A percentile compares a stretch with the other conserved stretches of the same genome.
These are phyloP conservation scores for Millerago galiae DNA, from an alignment of 805 yeast genomes.

Conservation along the genomic window DNA sequence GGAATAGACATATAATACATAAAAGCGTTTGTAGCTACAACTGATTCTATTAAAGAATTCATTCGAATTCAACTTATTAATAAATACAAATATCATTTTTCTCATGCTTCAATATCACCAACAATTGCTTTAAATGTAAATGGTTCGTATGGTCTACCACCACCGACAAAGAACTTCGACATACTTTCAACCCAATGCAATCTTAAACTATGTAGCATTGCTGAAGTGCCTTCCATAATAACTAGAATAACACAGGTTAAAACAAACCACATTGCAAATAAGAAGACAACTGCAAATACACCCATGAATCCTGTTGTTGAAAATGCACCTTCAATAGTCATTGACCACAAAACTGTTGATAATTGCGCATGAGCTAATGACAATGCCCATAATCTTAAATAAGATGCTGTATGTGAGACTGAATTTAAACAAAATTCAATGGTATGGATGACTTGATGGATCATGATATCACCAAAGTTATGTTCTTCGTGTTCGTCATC, in stretches of 20 bases:
- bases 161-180: slow-evolving; percentile 98
- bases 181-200: slow-evolving; percentile 99
- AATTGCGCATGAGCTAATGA: slow-evolving; percentile 97
- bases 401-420: slow-evolving; percentile 97
- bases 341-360: slow-evolving; percentile 77
- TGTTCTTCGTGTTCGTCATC: slow-evolving; percentile 44
- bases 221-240: slow-evolving; percentile 97
- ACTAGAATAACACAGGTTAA: slow-evolving; percentile 88
- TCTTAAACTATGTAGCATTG: slow-evolving; percentile 96
- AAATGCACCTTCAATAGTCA: slow-evolving; percentile 85
- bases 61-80: neutral
- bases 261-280: slow-evolving; percentile 93
- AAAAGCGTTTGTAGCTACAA: neutral
- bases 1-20: slow-evolving; percentile 37
- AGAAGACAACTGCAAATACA: slow-evolving; percentile 63
- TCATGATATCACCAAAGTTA: slow-evolving; percentile 76
- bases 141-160: slow-evolving; percentile 85
- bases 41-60: too few relatives aligned
- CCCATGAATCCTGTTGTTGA: slow-evolving; percentile 50
- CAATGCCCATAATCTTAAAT: slow-evolving; percentile 94
- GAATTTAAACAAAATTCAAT: slow-evolving; percentile 97
- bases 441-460: slow-evolving; percentile 97
- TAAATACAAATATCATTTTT: neutral
- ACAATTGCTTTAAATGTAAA: slow-evolving; percentile 49
- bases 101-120: slow-evolving; percentile 9